Evolutionary conservation across 352 stramenopile species (phyloP).

Genomic region (Halophytophthora polymorphica): DNA sequence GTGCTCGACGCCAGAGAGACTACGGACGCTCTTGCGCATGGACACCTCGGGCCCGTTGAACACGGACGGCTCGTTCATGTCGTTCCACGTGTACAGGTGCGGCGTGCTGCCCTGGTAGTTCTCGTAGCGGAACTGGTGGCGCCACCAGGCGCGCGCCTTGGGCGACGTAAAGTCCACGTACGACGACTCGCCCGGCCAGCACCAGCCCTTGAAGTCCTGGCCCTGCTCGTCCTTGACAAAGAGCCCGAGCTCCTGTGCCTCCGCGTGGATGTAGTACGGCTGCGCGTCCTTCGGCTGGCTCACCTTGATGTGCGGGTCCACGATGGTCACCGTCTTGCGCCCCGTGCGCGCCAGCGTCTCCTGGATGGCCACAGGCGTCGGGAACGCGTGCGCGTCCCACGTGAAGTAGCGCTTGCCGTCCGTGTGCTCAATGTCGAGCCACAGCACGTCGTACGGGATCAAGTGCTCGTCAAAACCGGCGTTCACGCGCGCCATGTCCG

Average conservation of each 20-base stretch:
- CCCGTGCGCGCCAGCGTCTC: slow-evolving; percentile 87
- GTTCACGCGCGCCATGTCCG: slow-evolving; percentile 89
- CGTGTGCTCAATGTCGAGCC: slow-evolving; percentile 99
- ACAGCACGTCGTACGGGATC: slow-evolving; percentile 99
- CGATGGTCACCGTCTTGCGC: slow-evolving; percentile 98
- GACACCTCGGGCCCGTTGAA: slow-evolving; percentile 99
- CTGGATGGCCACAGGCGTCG: slow-evolving; percentile 95
- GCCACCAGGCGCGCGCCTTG: slow-evolving; percentile 95
- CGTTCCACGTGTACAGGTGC: slow-evolving; percentile 98
- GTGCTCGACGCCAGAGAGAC: slow-evolving; percentile 94
- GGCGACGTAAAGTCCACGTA: slow-evolving; percentile 98
- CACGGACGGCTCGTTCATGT: slow-evolving; percentile 99
- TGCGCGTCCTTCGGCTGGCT: slow-evolving; percentile 77
- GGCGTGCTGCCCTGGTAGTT: slow-evolving; percentile 93
- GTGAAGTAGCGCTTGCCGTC: slow-evolving; percentile 98
- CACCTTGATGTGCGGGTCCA: slow-evolving; percentile 98
- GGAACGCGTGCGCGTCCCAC: slow-evolving; percentile 97
- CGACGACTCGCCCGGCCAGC: slow-evolving; percentile 97
- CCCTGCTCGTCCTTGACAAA: slow-evolving; percentile 97
- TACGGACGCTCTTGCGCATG: slow-evolving; percentile 94
- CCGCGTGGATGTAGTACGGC: slow-evolving; percentile 90
- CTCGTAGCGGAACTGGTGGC: slow-evolving; percentile 93
- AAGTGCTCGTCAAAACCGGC: slow-evolving; percentile 94
- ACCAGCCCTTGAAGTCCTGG: slow-evolving; percentile 98
- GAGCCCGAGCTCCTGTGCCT: slow-evolving; percentile 82